Evolutionary conservation across 176 grass and related monocot genomes (phyloP), one percentile per base, ranked within the genome.

Genomic region (Microstegium vimineum): DNA sequence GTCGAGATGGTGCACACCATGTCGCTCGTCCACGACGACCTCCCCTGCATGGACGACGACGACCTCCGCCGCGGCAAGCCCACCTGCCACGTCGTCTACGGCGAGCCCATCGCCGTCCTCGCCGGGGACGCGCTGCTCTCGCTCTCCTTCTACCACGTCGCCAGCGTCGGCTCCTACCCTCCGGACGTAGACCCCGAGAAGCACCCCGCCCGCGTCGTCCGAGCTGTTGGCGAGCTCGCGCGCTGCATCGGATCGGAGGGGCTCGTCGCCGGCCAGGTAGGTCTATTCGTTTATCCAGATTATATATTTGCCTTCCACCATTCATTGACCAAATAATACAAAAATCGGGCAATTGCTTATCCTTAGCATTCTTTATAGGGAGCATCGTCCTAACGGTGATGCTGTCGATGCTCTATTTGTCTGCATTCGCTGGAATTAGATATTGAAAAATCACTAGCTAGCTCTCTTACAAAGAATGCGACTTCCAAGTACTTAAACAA

Each of bases 1-100:
- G 74, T 92, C 32, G 94, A 97, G 90, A 93, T 97, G 89, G 85
- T 97, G 46, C 91, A 97, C 77, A 97, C 91, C 61, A 97, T 97
- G 94, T 97, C 94, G 13, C 84, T 97, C 74, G 90, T 97, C 74
- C 89, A 97, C 62, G 91, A 93, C 69, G 91, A 97, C 80, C 69
- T 97, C 5, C 94, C 94, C 10, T 93, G 94, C 91, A 93, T 97
- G 91, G 94, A 97, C 65, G 83, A 97, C 75, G 94, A 97, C 62
- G 84, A 93, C 81, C 89, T 97, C 22, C 86, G 86, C 7, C 88
- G 91, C 34, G 94, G 94, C 45, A 86, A 93, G 86, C 74, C 77
- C 72, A 89, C 94, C 64, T 91, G 90, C 84, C 91, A 97, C 86
- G 80, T 83, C 61, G 84, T 88, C 11, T 97, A 65, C 69, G 86